phyloP scores from a whole-genome alignment of 768 basidiomycete genomes.

The Coprinopsis sp. region DNA sequence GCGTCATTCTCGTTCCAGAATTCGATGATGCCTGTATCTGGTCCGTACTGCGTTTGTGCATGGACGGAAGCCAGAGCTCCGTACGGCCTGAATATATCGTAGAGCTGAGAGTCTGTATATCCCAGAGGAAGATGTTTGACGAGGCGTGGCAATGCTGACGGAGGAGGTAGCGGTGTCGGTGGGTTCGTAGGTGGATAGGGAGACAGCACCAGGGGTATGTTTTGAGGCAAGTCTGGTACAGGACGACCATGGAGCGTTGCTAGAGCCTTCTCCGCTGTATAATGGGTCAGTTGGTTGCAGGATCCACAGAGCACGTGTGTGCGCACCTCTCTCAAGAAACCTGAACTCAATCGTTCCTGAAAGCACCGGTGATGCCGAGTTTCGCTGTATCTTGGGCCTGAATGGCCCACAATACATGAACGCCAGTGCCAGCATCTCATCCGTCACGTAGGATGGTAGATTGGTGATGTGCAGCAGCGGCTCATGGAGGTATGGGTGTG shows the following conservation, averaged over 20 bases:
- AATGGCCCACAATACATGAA: slow-evolving; percentile 77
- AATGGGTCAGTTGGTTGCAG: slow-evolving; percentile 9
- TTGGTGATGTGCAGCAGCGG: slow-evolving; percentile 78
- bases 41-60: slow-evolving; percentile 69
- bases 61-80: slow-evolving; percentile 80
- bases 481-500: slow-evolving; percentile 83
- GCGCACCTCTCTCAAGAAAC: slow-evolving; percentile 71
- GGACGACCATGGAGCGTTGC: slow-evolving; percentile 77
- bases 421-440: slow-evolving; percentile 71
- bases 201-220: slow-evolving; percentile 64
- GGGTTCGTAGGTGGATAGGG: slow-evolving; percentile 80
- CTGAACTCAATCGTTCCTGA: slow-evolving; percentile 83
- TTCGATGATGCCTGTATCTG: slow-evolving; percentile 75
- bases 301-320: slow-evolving; percentile 6
- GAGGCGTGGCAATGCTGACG: slow-evolving; percentile 71
- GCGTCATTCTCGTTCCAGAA: slow-evolving; percentile 89
- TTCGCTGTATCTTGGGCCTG: slow-evolving; percentile 70
- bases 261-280: slow-evolving; percentile 81
- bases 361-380: slow-evolving; percentile 45
- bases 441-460: slow-evolving; percentile 66
- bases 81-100: slow-evolving; percentile 79
- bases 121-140: slow-evolving; percentile 77
- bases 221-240: slow-evolving; percentile 55
- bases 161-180: slow-evolving; percentile 69
- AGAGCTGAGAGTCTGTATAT: slow-evolving; percentile 69